Percentiles rank a stretch among this genome's conserved stretches.
phyloP scores from a whole-genome alignment of 2,329 filamentous ascomycete species.

The Sporothrix luriei region DNA sequence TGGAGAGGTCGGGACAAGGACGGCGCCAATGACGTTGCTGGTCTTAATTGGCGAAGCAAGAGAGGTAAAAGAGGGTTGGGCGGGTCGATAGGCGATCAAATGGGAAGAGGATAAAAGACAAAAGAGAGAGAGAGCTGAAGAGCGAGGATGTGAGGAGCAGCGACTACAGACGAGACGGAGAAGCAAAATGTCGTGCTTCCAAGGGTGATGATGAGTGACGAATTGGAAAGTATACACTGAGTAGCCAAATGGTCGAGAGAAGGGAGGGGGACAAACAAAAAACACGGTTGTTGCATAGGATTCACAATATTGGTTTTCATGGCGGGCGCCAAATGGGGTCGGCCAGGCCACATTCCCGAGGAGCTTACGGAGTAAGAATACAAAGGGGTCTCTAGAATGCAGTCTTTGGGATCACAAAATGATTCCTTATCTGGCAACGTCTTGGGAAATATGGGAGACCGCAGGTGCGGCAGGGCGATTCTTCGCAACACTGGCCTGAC shows the following conservation, averaged over 20 bases:
- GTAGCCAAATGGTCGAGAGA: no score
- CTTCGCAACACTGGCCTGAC: no score
- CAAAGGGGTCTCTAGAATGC: no score
- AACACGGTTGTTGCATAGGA: background rate
- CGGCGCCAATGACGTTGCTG: background rate
- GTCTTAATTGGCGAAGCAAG: background rate
- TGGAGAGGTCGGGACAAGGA: background rate
- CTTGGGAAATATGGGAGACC: constrained; percentile 1
- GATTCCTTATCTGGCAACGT: background rate
- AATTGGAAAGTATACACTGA: background rate
- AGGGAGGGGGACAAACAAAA: background rate
- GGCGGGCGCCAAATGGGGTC: background rate
- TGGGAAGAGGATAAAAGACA: background rate
- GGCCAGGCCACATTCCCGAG: background rate
- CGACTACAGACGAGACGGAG: background rate
- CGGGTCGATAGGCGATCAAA: background rate
- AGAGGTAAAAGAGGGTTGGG: background rate
- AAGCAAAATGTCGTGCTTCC: background rate
- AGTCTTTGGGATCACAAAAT: background rate
- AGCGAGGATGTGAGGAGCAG: background rate
- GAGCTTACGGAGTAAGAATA: no score
- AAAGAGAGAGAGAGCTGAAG: background rate
- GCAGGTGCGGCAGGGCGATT: background rate
- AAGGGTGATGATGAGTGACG: background rate
- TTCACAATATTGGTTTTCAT: constrained; percentile 4